Conservation (phyloP, 495 filamentous ascomycete genomes). For the Amorphotheca resinae region DNA sequence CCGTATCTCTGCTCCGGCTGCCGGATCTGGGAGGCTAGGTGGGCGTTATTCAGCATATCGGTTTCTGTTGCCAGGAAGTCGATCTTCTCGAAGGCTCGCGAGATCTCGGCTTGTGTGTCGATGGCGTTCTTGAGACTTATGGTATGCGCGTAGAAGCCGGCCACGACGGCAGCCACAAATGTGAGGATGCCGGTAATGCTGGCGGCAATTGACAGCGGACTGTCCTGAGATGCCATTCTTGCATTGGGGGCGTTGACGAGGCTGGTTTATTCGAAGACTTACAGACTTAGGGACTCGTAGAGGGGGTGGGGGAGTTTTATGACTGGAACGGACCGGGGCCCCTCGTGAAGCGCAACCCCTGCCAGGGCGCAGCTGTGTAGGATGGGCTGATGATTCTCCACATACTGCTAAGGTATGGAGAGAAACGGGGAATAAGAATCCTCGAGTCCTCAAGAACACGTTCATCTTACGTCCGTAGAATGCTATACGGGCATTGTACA, state of each 20-base stretch:
- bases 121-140: slow-evolving; percentile 3
- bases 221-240: slow-evolving; percentile 1
- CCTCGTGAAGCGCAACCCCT: neutral
- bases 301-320: neutral
- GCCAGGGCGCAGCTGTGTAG: neutral
- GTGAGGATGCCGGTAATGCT: slow-evolving; percentile 1
- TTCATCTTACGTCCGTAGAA: too few species aligned
- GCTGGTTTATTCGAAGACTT: too few species aligned
- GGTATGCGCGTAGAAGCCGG: slow-evolving; percentile 2
- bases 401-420: too few species aligned
- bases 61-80: slow-evolving; percentile 7
- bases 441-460: too few species aligned
- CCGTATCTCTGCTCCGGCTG: slow-evolving; percentile 1
- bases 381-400: too few species aligned
- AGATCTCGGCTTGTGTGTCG: slow-evolving; percentile 3
- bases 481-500: too few species aligned
- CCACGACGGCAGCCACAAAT: neutral
- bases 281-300: too few species aligned
- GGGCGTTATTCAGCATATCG: slow-evolving; percentile 1
- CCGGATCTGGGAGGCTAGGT: slow-evolving; percentile 3
- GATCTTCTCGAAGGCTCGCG: slow-evolving; percentile 1
- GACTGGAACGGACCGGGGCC: neutral
- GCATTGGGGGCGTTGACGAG: too few species aligned
- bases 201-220: slow-evolving; percentile 3
- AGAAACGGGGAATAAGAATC: too few species aligned